phyloP scores from a whole-genome alignment of 129 eudicot genomes.

The Ambrosia trifida region DNA sequence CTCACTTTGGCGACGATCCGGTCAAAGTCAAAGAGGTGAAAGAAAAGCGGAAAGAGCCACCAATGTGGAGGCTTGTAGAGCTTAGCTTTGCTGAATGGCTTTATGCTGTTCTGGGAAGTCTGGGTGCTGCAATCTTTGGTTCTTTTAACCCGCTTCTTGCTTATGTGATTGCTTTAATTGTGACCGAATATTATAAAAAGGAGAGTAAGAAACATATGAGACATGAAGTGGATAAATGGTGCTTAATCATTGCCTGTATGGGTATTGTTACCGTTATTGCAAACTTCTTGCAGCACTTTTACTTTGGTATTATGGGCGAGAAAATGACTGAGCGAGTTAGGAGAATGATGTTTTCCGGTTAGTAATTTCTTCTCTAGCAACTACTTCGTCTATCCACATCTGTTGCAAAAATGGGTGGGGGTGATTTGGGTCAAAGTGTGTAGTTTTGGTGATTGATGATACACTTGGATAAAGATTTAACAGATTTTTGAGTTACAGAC shows the following conservation, averaged over 20 bases:
- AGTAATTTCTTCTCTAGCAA: constrained; percentile 15
- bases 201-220: constrained; percentile 48
- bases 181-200: constrained; percentile 69
- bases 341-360: constrained; percentile 99
- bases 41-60: constrained; percentile 57
- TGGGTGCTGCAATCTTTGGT: constrained; percentile 92
- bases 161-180: constrained; percentile 76
- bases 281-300: constrained; percentile 92
- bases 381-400: not conserved
- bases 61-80: constrained; percentile 95
- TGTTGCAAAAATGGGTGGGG: not conserved
- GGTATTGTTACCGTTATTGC: constrained; percentile 94
- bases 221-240: constrained; percentile 86
- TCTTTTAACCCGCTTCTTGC: constrained; percentile 95
- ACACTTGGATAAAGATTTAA: not conserved
- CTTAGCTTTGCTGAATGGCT: constrained; percentile 98
- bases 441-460: not conserved
- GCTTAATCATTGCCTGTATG: constrained; percentile 86
- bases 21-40: constrained; percentile 45
- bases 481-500: not conserved
- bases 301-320: constrained; percentile 99
- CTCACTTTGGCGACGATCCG: constrained; percentile 54
- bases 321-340: constrained; percentile 95
- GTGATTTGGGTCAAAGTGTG: not conserved
- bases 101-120: constrained; percentile 93